Base-by-base conservation (phyloP, 306 rosid species). In the Trifolium pratense region DNA sequence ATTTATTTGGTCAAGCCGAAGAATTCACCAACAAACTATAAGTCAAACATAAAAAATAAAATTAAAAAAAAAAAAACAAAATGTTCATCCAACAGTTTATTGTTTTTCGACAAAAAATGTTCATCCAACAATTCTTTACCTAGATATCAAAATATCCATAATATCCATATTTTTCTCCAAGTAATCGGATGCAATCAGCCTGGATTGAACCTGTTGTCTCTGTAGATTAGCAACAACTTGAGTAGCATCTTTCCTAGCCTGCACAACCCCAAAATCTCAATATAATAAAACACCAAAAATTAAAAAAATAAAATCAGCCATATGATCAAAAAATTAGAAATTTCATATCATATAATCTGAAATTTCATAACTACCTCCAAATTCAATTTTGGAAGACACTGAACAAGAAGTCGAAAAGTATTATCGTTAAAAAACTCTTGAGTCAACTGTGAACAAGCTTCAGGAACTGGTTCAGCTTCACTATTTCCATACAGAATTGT, bases 211-310 rank as follows among this genome's bases (percentile, higher is more conserved):
- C 76, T 86, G 97, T 68, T 93, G 98, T 77, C 98, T 84, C 71
- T 90, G 97, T 43, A 93, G 85, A 79, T 93, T 93, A 7, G 97
- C 98, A 77, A 93, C 98, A 78, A 93, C 86, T 81, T 93, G 98
- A 67, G 96, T 93, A 10, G 98, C 98, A 78, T 93, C 98, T 75
- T 93, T 93, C 48, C 97, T 79, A 18, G 93, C 91, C 98, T 90
- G 86, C 79, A 80, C 64, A 74, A 83, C 0, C 42, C 17, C 36
- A 51, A 12, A 62, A 16, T 32, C 32, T 71, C 62, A 85, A 61
- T 7, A 55, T n/a, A 26, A 55, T 1, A 15, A 46, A 7, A 37
- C 45, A 45, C 13, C 12, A 52, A 74, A 12, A 10, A 60, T 66
- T 23, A 32, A 60, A 25, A 25, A 11, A 6, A 6, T 18, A 26